A percentile compares a stretch with the other conserved stretches of the same genome.
Evolutionary conservation across 352 stramenopile species (phyloP).

Genomic region (Pythium periplocum): DNA sequence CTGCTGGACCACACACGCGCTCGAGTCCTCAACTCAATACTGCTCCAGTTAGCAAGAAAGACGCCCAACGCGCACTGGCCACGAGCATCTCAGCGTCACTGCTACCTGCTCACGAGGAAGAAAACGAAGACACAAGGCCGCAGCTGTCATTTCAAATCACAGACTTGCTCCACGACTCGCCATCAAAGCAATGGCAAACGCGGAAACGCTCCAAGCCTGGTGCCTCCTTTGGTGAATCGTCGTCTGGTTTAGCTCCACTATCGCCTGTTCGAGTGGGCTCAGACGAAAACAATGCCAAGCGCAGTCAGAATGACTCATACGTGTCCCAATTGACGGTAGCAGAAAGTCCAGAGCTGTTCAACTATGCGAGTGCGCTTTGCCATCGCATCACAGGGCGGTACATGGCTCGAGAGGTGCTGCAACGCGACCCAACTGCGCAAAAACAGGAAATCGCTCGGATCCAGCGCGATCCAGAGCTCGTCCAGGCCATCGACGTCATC

Average conservation of each 20-base stretch:
- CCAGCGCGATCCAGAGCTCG: constrained; percentile 50
- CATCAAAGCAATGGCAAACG: not conserved
- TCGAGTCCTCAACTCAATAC: too few relatives aligned
- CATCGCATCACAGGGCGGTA: constrained; percentile 62
- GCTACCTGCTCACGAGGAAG: not conserved
- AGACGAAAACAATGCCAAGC: too few relatives aligned
- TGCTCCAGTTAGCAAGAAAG: too few relatives aligned
- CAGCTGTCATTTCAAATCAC: constrained; percentile 10
- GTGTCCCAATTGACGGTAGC: constrained; percentile 4
- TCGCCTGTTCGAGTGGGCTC: too few relatives aligned
- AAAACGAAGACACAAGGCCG: not conserved
- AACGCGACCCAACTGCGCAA: constrained; percentile 38
- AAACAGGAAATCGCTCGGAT: constrained; percentile 51
- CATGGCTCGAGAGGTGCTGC: constrained; percentile 36
- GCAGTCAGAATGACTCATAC: too few relatives aligned
- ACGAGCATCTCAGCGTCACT: constrained; percentile 5
- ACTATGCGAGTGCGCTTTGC: constrained; percentile 59
- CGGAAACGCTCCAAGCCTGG: constrained; percentile 18
- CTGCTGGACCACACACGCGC: too few relatives aligned
- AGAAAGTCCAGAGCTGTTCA: constrained; percentile 64
- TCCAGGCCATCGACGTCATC: constrained; percentile 45
- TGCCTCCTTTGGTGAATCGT: not conserved
- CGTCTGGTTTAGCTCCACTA: too few relatives aligned
- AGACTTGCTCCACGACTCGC: constrained; percentile 4
- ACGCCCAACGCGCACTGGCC: not conserved